These are phyloP conservation scores for Artemisia tridentata DNA, from an alignment of 129 eudicot genomes.

Conservation along the genomic window DNA sequence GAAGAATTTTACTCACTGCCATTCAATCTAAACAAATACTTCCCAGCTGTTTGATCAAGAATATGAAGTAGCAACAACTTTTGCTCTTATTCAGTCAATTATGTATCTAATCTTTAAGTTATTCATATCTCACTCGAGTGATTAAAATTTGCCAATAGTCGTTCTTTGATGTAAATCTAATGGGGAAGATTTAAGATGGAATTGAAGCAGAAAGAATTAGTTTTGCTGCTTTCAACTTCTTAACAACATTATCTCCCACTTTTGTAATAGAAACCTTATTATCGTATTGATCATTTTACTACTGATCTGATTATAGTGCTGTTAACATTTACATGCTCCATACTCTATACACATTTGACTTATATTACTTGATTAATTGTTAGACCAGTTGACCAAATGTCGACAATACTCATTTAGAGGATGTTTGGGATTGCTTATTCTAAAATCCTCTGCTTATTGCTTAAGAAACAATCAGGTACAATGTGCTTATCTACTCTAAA, in stretches of 20 bases:
- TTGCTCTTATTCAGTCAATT: slow-evolving; percentile 17
- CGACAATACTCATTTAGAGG: too few relatives aligned
- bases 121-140: slow-evolving; percentile 15
- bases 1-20: slow-evolving; percentile 72
- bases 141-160: slow-evolving; percentile 22
- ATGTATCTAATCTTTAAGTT: slow-evolving; percentile 33
- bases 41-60: slow-evolving; percentile 58
- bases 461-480: too few relatives aligned
- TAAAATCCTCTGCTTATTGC: too few relatives aligned
- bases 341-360: neutral
- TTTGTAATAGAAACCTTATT: slow-evolving; percentile 31
- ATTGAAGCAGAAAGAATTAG: slow-evolving; percentile 26
- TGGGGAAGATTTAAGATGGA: slow-evolving; percentile 23
- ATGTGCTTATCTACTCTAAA: too few relatives aligned
- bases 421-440: slow-evolving; percentile 6
- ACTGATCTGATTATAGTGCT: too few relatives aligned
- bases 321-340: neutral
- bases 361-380: neutral
- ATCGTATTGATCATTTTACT: neutral
- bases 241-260: slow-evolving; percentile 30
- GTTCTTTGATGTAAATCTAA: slow-evolving; percentile 27
- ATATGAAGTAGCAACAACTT: slow-evolving; percentile 15
- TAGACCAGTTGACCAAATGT: too few relatives aligned
- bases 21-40: slow-evolving; percentile 72
- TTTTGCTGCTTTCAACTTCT: slow-evolving; percentile 35